phyloP scores from a whole-genome alignment of 1,284 basidiomycete species.

The Rhodotorula sp. region DNA sequence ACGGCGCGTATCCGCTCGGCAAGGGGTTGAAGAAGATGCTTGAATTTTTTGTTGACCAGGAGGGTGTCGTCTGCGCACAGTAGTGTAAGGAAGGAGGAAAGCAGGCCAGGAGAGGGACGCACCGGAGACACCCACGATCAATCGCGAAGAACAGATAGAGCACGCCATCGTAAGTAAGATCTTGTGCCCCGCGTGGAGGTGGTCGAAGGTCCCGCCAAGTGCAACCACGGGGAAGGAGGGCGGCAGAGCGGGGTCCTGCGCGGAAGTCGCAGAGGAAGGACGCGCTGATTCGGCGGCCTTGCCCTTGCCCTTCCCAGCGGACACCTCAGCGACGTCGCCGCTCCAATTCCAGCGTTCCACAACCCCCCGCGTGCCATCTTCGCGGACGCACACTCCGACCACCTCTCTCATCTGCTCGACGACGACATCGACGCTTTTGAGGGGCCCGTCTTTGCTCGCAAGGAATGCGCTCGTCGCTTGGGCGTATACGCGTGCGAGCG shows the following conservation, averaged over 20 bases:
- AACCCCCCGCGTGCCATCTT: neutral
- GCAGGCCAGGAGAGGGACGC: slow-evolving; percentile 38
- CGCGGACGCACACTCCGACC: slow-evolving; percentile 15
- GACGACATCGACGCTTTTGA: slow-evolving; percentile 28
- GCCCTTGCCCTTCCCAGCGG: neutral
- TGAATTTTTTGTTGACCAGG: slow-evolving; percentile 72
- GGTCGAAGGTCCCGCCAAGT: slow-evolving; percentile 88
- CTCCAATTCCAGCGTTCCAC: neutral
- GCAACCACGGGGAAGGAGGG: slow-evolving; percentile 48
- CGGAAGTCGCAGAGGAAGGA: neutral
- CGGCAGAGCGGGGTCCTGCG: neutral
- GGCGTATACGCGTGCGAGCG: slow-evolving; percentile 24
- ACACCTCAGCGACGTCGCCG: neutral
- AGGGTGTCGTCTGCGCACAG: slow-evolving; percentile 64
- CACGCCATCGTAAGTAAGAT: slow-evolving; percentile 89
- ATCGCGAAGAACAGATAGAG: slow-evolving; percentile 72
- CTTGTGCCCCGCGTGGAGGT: slow-evolving; percentile 96
- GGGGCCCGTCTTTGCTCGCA: neutral
- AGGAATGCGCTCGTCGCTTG: slow-evolving; percentile 22
- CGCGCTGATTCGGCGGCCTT: neutral
- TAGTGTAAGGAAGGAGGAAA: neutral
- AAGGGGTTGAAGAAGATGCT: slow-evolving; percentile 69
- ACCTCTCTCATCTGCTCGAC: slow-evolving; percentile 21
- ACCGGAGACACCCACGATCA: slow-evolving; percentile 90
- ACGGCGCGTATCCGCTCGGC: slow-evolving; percentile 60